Evolutionary conservation across 345 rosid genomes (phyloP).

Genomic region (Gossypium ekmanianum): DNA sequence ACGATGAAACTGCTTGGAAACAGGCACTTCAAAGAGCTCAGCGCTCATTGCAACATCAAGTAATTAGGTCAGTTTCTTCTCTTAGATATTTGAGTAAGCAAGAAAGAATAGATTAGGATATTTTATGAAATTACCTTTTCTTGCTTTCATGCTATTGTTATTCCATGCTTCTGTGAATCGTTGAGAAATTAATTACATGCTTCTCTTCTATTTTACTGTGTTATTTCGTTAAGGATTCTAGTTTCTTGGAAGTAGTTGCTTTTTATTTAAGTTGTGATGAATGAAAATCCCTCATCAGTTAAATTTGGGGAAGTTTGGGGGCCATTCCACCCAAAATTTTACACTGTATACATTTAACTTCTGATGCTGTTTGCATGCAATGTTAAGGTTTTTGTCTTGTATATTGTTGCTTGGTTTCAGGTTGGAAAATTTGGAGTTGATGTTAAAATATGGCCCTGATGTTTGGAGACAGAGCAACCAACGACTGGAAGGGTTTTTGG

Average conservation of each 20-base stretch:
- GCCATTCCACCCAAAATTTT: background rate
- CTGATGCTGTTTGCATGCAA: background rate
- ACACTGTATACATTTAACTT: background rate
- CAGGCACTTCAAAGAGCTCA: slow-evolving; percentile 76
- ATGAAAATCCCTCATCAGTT: background rate
- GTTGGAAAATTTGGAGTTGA: slow-evolving; percentile 87
- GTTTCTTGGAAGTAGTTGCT: background rate
- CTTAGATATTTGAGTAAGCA: background rate
- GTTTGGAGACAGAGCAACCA: slow-evolving; percentile 78
- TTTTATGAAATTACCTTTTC: background rate
- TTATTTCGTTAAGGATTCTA: background rate
- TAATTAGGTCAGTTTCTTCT: slow-evolving; percentile 44
- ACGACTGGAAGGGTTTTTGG: slow-evolving; percentile 56
- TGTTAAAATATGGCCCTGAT: slow-evolving; percentile 80
- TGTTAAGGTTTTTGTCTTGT: slow-evolving; percentile 4
- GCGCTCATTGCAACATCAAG: slow-evolving; percentile 76
- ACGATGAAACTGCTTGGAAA: slow-evolving; percentile 88
- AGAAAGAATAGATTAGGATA: background rate
- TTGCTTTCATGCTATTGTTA: background rate
- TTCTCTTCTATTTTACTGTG: background rate
- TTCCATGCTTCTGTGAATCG: background rate
- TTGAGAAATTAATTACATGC: background rate
- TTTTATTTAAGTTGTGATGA: background rate
- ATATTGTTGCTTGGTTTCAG: slow-evolving; percentile 34
- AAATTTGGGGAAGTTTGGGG: background rate